Base-by-base conservation (phyloP, 768 basidiomycete species). In the Amanita phalloides region DNA sequence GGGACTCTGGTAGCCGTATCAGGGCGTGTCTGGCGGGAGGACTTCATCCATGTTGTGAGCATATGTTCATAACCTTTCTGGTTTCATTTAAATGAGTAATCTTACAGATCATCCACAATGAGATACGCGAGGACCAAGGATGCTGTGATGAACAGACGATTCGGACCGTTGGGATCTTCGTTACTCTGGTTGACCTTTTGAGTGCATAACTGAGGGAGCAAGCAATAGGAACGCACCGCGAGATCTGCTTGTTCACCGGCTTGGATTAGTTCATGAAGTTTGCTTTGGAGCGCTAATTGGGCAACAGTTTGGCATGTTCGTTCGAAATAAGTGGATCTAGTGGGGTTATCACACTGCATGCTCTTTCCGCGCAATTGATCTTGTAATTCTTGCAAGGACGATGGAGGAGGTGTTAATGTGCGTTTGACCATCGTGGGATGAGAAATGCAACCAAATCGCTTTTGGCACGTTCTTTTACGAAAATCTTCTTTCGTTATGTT, bases 91-190 rank as follows among this genome's bases (percentile, higher is more conserved):
- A 33, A 42, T 38, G 37, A 28, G 48, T 20, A 33, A 65, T 49
- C 82, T 60, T 58, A 83, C 86, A 81, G 60, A 53, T 85, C 73
- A 57, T 87, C 79, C 37, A 73, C 51, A 39, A 82, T 81, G 39
- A 87, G 68, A 65, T 86, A 82, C 4, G 76, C 73, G 10, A 89
- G 71, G 20, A 84, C 77, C 30, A 87, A 65, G 11, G 84, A 84
- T 3, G 74, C 72, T 9, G 75, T 70, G 32, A 83, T 59, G 33
- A 84, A 65, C 17, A 87, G 58, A 41, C 78, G 73, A 32, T 68
- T 71, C 36, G 48, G 35, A 17, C 62, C 61, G 42, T 69, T 67
- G 21, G 62, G 68, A 33, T 75, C 72, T 54, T 62, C 67, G 36
- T 64, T 60, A 23, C 62, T 63, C 72, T 73, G 60, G 48, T 39